These are phyloP conservation scores for Hippophae rhamnoides DNA, from an alignment of 306 rosid species.

Conservation along the genomic window DNA sequence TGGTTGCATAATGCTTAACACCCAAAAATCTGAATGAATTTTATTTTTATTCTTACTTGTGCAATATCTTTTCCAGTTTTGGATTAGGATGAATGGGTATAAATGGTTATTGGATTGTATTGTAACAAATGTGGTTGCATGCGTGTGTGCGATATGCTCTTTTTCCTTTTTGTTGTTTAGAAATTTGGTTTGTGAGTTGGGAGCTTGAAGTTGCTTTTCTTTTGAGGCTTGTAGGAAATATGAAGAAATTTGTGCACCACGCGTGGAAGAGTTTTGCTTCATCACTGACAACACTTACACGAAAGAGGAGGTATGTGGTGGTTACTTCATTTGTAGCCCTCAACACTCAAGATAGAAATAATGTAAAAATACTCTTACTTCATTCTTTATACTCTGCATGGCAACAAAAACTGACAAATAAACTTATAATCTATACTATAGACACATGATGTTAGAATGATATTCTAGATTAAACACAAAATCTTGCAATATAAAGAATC, in stretches of 20 bases:
- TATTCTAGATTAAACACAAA: too few relatives aligned
- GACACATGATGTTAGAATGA: too few relatives aligned
- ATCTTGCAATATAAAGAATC: too few relatives aligned
- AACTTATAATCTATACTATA: too few relatives aligned
- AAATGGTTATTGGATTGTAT: too few relatives aligned
- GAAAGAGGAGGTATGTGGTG: conserved; percentile 42
- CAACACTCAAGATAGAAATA: too few relatives aligned
- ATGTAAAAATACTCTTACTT: too few relatives aligned
- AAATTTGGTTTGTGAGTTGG: not conserved
- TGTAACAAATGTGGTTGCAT: too few relatives aligned
- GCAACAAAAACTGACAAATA: too few relatives aligned
- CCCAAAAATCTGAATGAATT: not conserved
- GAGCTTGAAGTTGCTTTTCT: conserved; percentile 9
- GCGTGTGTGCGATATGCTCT: too few relatives aligned
- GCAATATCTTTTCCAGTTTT: not conserved
- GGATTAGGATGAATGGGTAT: not conserved
- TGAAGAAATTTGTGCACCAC: conserved; percentile 60
- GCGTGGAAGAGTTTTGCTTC: conserved; percentile 50
- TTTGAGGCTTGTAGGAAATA: conserved; percentile 35
- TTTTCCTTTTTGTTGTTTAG: too few relatives aligned
- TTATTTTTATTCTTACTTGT: not conserved
- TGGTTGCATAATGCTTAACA: not conserved
- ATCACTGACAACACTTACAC: conserved; percentile 58
- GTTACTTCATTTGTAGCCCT: not conserved
- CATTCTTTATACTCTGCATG: too few relatives aligned